Evolutionary conservation across 192 early-diverging fungal species (phyloP), one percentile per base, ranked within the genome.

Genomic region (Entophlyctis helioformis): DNA sequence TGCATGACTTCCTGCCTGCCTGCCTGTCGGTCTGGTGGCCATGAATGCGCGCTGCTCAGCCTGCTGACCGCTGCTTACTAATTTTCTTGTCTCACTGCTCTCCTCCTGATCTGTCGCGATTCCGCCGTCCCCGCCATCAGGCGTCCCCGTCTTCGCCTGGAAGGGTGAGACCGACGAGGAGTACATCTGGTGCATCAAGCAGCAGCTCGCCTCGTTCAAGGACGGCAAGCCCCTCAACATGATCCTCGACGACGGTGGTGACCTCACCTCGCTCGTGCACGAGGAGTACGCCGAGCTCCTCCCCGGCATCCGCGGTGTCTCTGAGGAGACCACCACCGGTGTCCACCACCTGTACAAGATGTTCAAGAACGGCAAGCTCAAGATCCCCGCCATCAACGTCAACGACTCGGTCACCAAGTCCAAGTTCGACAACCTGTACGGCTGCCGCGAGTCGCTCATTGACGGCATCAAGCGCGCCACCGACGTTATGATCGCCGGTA

Each of bases 381-480:
- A 93, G 83, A 78, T 98, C 53, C 91, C 94, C 42, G 87, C 94
- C 67, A 98, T 98, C 80, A 95, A 98, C 76, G 91, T 98, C 75
- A 98, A 98, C 83, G 90, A 95, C 82, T 95, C 91, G 23, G 94
- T 97, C 62, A 91, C 94, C 69, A 97, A 97, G 83, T 87, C 84
- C 77, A 97, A 97, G 83, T 97, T 97, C 63, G 93, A 97, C 76
- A 97, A 97, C 84, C 64, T 97, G 62, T 97, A 98, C 78, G 94
- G 94, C 56, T 98, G 94, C 86, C 87, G 93, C 64, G 93, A 97
- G 80, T 94, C 91, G 28, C 78, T 97, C 57, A 86, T 97, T 51
- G 93, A 97, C 73, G 93, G 93, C 62, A 97, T 94, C 82, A 97
- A 96, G 92, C 84, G 93, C 65, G 93, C 93, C 62, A 97, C 93